A percentile compares a stretch with the other conserved stretches of the same genome.
These are phyloP conservation scores for Eragrostis curvula DNA, from an alignment of 176 grass and related monocot genomes.

Conservation along the genomic window DNA sequence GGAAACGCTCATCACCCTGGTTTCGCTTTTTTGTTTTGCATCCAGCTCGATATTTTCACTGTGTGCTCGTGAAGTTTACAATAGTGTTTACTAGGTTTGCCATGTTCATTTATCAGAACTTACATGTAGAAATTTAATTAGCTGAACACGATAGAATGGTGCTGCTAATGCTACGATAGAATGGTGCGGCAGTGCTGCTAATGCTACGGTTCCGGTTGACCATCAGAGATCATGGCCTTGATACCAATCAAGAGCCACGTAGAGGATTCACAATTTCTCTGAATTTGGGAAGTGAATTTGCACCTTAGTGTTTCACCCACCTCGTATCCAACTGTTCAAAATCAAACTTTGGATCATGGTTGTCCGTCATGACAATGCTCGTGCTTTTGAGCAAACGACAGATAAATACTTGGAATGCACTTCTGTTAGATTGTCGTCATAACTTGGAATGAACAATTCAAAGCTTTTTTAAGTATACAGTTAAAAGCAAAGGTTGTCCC, in stretches of 20 bases:
- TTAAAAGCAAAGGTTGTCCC: background rate
- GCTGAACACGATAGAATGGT: background rate
- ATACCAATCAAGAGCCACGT: too few species aligned
- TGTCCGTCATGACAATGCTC: background rate
- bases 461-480: background rate
- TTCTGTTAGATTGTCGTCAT: background rate
- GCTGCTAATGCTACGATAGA: background rate
- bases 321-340: too few species aligned
- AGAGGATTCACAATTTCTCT: too few species aligned
- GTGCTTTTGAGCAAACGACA: background rate
- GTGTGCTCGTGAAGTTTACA: background rate
- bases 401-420: background rate
- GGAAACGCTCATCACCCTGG: background rate
- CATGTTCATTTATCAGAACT: background rate
- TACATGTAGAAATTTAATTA: background rate
- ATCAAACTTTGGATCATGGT: background rate
- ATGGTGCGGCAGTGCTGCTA: too few species aligned
- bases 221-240: background rate
- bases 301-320: background rate
- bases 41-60: background rate
- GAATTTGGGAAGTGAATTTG: background rate
- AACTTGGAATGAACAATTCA: background rate
- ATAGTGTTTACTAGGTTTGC: background rate
- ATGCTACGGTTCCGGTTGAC: background rate
- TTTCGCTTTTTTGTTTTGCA: conserved; percentile 9